Evolutionary conservation across 164 flowering plant species (phyloP).

Genomic region (Chimonanthus salicifolius): DNA sequence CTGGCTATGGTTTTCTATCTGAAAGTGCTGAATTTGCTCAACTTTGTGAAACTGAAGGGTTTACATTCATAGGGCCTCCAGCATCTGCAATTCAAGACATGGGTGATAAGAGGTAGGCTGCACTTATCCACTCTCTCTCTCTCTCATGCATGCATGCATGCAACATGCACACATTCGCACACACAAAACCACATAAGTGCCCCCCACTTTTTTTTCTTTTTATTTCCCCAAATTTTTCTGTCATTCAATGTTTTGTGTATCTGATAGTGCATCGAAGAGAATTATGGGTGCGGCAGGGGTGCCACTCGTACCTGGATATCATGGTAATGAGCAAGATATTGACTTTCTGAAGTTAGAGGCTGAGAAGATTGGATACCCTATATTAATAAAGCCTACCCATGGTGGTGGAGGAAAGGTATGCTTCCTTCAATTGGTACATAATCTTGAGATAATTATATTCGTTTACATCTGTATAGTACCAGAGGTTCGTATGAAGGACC

Average conservation of each 20-base stretch:
- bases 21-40: conserved; percentile 93
- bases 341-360: conserved; percentile 84
- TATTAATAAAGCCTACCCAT: conserved; percentile 97
- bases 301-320: conserved; percentile 99
- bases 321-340: conserved; percentile 86
- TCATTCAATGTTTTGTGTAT: conserved; percentile 8
- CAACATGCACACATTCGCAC: neutral
- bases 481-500: neutral
- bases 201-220: neutral
- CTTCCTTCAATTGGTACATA: neutral
- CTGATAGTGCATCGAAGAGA: conserved; percentile 91
- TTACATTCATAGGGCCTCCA: conserved; percentile 90
- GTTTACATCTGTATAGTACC: neutral
- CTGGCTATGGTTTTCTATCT: conserved; percentile 96
- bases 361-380: conserved; percentile 89
- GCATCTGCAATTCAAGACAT: conserved; percentile 91
- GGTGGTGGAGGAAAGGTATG: conserved; percentile 99
- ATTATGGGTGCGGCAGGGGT: conserved; percentile 99
- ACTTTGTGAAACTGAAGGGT: conserved; percentile 80
- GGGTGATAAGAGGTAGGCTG: conserved; percentile 91
- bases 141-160: neutral
- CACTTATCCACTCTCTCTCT: neutral
- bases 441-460: neutral
- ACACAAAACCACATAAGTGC: too few relatives aligned
- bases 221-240: neutral